These are phyloP conservation scores for Solanum hybrid DNA, from an alignment of 305 asterid species.

Conservation along the genomic window DNA sequence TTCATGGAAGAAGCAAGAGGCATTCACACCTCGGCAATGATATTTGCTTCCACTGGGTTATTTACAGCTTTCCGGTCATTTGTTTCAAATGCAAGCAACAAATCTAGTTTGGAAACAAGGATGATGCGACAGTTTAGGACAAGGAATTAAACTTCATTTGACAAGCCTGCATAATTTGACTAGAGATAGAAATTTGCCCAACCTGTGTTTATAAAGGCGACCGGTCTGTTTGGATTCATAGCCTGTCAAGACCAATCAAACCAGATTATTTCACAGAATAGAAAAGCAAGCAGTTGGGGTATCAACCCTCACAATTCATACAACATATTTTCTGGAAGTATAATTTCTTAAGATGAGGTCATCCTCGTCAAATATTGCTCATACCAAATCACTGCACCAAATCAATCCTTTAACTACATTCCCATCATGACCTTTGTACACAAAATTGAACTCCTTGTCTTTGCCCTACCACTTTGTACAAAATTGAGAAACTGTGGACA, in stretches of 20 bases:
- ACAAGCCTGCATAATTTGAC: neutral
- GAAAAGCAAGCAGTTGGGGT: neutral
- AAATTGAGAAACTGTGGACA: neutral
- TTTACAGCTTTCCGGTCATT: slow-evolving; percentile 53
- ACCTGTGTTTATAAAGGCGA: slow-evolving; percentile 90
- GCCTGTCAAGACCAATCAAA: slow-evolving; percentile 33
- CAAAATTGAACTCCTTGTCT: neutral
- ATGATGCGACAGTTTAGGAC: neutral
- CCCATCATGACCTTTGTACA: neutral
- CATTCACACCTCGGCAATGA: slow-evolving; percentile 58
- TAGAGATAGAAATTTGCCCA: neutral
- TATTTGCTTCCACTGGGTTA: slow-evolving; percentile 75
- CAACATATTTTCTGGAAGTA: neutral
- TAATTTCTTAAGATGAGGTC: neutral
- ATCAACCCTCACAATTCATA: neutral
- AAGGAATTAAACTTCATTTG: neutral
- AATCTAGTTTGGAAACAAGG: slow-evolving; percentile 31
- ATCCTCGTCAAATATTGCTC: neutral
- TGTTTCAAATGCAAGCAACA: slow-evolving; percentile 68
- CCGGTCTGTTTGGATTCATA: slow-evolving; percentile 64
- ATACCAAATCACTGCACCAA: neutral
- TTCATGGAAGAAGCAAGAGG: neutral
- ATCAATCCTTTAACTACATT: neutral
- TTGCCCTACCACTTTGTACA: neutral
- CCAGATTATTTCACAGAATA: neutral